Evolutionary conservation across 2,329 filamentous ascomycete species (phyloP).

Genomic region (Fusarium sulawesiense): DNA sequence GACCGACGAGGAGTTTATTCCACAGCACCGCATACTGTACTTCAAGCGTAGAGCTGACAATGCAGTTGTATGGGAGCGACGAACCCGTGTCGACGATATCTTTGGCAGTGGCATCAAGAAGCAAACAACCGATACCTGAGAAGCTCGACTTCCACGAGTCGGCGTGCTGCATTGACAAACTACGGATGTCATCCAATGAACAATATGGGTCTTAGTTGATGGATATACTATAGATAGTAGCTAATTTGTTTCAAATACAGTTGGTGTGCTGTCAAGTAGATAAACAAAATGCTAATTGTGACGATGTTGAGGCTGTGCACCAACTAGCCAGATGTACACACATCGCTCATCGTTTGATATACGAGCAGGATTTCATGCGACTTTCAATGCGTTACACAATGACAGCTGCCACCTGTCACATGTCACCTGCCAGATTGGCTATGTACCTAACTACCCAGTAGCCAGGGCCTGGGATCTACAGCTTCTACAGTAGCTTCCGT

Average conservation of each 20-base stretch:
- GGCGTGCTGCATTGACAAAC: slow-evolving; percentile 20
- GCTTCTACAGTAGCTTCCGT: slow-evolving; percentile 7
- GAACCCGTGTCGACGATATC: slow-evolving; percentile 63
- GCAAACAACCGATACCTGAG: slow-evolving; percentile 10
- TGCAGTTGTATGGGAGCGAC: slow-evolving; percentile 67
- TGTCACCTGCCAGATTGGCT: not conserved
- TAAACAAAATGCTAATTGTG: not conserved
- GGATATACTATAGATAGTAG: not conserved
- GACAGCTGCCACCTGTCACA: slow-evolving; percentile 13
- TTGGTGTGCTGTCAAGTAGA: slow-evolving; percentile 21
- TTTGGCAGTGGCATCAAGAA: slow-evolving; percentile 64
- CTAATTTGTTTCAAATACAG: slow-evolving; percentile 16
- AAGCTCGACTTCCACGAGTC: slow-evolving; percentile 2
- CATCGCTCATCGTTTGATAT: slow-evolving; percentile 4
- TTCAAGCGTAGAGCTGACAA: slow-evolving; percentile 66
- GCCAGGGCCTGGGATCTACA: slow-evolving; percentile 9
- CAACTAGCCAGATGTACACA: not conserved
- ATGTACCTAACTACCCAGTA: not conserved
- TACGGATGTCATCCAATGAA: not conserved
- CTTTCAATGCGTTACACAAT: not conserved
- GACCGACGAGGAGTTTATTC: slow-evolving; percentile 75
- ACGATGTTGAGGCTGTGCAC: slow-evolving; percentile 8
- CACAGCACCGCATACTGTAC: slow-evolving; percentile 71
- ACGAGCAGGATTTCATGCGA: slow-evolving; percentile 10
- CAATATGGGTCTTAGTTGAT: slow-evolving; percentile 4